Conservation (phyloP, 768 basidiomycete genomes). For the Mycena albidolilacea region DNA sequence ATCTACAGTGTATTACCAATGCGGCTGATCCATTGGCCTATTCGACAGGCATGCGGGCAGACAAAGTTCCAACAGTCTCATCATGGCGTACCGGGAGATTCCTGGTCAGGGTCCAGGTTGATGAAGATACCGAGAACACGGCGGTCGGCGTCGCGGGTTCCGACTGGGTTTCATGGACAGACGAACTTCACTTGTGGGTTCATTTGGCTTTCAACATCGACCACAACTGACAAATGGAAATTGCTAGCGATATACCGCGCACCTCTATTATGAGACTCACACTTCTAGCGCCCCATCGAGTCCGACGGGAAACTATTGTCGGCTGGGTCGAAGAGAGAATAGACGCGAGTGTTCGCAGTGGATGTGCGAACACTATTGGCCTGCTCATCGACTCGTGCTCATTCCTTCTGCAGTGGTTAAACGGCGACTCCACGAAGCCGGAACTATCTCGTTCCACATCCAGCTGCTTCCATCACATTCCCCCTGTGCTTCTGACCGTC, state of each 20-base stretch:
- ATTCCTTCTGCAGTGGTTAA: neutral
- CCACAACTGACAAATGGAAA: neutral
- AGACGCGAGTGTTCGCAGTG: neutral
- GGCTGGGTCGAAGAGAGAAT: slow-evolving; percentile 10
- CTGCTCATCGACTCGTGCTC: neutral
- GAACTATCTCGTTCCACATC: slow-evolving; percentile 1
- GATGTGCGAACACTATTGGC: neutral
- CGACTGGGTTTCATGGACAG: slow-evolving; percentile 16
- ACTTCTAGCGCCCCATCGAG: slow-evolving; percentile 19
- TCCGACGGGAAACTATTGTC: slow-evolving; percentile 5
- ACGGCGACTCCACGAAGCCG: slow-evolving; percentile 4
- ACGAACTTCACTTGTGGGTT: slow-evolving; percentile 26
- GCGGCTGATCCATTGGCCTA: neutral
- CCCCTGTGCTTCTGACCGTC: neutral
- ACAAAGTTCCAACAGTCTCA: neutral
- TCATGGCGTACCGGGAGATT: slow-evolving; percentile 8
- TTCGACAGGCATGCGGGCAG: slow-evolving; percentile 14
- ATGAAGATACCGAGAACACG: slow-evolving; percentile 1
- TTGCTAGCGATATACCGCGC: neutral
- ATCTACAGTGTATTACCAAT: neutral
- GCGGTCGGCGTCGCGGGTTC: neutral
- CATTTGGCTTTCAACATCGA: neutral
- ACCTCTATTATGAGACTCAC: neutral
- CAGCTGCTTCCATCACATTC: slow-evolving; percentile 17
- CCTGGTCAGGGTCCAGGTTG: neutral